These are phyloP conservation scores for Neocucurbitaria cava DNA, from an alignment of 2,329 filamentous ascomycete genomes.

Conservation along the genomic window DNA sequence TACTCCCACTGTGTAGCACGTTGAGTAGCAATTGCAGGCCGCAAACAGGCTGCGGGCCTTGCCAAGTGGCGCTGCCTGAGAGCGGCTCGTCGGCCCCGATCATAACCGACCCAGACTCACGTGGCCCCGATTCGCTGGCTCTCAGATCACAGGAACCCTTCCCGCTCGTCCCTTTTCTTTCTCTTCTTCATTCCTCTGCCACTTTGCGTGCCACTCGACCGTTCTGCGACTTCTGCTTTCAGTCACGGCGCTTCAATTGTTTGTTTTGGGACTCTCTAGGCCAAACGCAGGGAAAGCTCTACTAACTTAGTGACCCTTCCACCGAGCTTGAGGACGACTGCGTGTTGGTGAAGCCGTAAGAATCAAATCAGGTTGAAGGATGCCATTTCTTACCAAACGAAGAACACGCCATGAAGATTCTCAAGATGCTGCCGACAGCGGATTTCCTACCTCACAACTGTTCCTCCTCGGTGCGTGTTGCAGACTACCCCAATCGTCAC, in stretches of 20 bases:
- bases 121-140: conserved; percentile 8
- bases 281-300: conserved; percentile 22
- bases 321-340: conserved; percentile 19
- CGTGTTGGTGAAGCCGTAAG: conserved; percentile 56
- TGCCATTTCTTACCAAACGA: conserved; percentile 67
- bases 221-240: conserved; percentile 7
- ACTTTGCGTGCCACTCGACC: conserved; percentile 3
- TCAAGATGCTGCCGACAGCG: conserved; percentile 70
- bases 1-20: too few relatives aligned
- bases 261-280: conserved; percentile 9
- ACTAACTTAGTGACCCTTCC: conserved; percentile 13
- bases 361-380: conserved; percentile 57
- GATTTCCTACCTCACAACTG: conserved; percentile 82
- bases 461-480: conserved; percentile 76
- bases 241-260: conserved; percentile 1
- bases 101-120: conserved; percentile 12
- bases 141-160: conserved; percentile 2
- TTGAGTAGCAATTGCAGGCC: neutral
- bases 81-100: conserved; percentile 15
- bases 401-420: conserved; percentile 65
- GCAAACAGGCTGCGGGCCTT: conserved; percentile 1
- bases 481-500: neutral
- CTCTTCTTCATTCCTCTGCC: conserved; percentile 9
- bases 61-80: conserved; percentile 11
- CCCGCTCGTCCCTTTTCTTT: conserved; percentile 8